Evolutionary conservation across 2,329 filamentous ascomycete genomes (phyloP).

Genomic region (Fusarium caatingaense): DNA sequence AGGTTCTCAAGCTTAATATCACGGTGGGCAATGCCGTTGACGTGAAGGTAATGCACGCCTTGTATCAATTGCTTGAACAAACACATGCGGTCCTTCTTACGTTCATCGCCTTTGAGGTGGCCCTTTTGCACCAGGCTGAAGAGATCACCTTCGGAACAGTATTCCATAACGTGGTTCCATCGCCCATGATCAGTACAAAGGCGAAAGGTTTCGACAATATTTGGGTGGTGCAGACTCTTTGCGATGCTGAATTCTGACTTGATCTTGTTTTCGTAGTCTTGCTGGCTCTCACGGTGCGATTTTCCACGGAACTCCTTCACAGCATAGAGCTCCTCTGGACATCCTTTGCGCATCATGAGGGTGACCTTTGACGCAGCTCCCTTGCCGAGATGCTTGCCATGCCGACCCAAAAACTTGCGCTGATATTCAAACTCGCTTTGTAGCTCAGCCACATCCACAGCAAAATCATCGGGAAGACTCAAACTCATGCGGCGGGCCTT

Average conservation of each 20-base stretch:
- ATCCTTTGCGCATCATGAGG: conserved; percentile 79
- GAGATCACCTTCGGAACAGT: conserved; percentile 84
- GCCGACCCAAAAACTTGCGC: conserved; percentile 76
- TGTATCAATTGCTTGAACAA: conserved; percentile 91
- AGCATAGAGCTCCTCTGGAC: conserved; percentile 75
- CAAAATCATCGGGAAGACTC: conserved; percentile 78
- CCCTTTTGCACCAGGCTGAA: conserved; percentile 79
- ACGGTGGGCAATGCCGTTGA: conserved; percentile 86
- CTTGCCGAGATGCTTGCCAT: conserved; percentile 81
- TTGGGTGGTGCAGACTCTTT: conserved; percentile 86
- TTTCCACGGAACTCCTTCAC: conserved; percentile 89
- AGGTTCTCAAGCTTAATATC: conserved; percentile 93
- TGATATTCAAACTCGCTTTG: conserved; percentile 76
- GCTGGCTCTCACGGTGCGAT: conserved; percentile 73
- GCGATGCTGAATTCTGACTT: conserved; percentile 91
- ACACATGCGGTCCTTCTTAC: conserved; percentile 77
- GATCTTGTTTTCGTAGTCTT: conserved; percentile 88
- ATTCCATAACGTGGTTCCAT: conserved; percentile 96
- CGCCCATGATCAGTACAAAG: conserved; percentile 79
- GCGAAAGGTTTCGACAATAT: conserved; percentile 83
- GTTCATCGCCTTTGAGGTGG: conserved; percentile 73
- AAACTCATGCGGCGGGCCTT: conserved; percentile 83
- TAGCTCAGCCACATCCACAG: conserved; percentile 76
- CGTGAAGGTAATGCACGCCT: conserved; percentile 84
- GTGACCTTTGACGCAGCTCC: conserved; percentile 86